Evolutionary conservation across 768 basidiomycete species (phyloP), one percentile per base, ranked within the genome.

Genomic region (Pleurotus citrinopileatus): DNA sequence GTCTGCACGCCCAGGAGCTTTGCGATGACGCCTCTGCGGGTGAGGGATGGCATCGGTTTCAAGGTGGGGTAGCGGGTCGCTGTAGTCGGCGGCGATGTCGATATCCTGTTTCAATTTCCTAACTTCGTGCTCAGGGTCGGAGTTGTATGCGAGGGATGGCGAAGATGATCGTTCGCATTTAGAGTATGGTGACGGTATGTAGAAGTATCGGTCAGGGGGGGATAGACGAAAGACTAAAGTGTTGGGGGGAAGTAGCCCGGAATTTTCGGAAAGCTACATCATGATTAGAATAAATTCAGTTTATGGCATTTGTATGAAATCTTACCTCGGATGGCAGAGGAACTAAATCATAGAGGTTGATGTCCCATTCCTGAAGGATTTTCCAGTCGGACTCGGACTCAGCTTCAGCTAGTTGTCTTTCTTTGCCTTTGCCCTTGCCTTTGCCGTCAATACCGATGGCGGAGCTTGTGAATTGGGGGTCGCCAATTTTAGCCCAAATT

Each of bases 191-290:
- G 34, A 69, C 19, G 84, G 81, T 20, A 86, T 63, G 68, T 83
- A 87, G 59, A 82, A 85, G n/a, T 72, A 73, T 60, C 79, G 71
- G 4, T 79, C 81, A 15, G 77, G 79, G 6, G 87, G 86, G 12
- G 81, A 73, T 50, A 94, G 75, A 13, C 80, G 75, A 38, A 94
- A 57, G 13, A 93, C 69, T 6, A 92, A 73, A 1, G 89, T 83
- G 62, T 94, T 94, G 13, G 84, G 86, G 1, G 89, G 84, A 26
- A 93, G 67, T 44, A 73, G 73, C 3, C 67, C 50, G 61, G 76
- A 56, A 48, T 66, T 55, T 34, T 58, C 54, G 46, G 65, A 60
- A 55, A 67, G 53, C 70, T 72, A 53, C 57, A 63, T 25, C 45
- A 43, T 53, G 55, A 43, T 57, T 43, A 46, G 65, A 27, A 62